Evolutionary conservation across 1,284 basidiomycete genomes (phyloP), one percentile per base, ranked within the genome.

Genomic region (Naganishia liquefaciens): DNA sequence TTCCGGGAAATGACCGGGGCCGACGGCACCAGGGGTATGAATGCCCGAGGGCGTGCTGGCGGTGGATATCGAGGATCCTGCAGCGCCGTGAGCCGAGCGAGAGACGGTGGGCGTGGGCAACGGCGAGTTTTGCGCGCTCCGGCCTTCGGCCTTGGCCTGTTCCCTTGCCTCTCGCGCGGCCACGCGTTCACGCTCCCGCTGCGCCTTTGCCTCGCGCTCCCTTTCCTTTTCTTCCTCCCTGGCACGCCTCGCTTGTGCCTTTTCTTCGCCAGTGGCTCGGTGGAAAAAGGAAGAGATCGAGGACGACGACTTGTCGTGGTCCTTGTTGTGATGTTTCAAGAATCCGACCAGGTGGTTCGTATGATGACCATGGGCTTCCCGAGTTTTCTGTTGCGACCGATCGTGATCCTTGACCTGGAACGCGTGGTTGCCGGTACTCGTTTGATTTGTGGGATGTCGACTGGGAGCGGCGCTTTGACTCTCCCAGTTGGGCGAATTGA

Each of bases 261-360:
- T 71, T 44, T 68, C 67, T 11, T 64, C 62, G 17, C 50, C 46
- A 3, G 54, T 54, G 5, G 51, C 52, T 65, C 75, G 71, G 61
- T 77, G 75, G 49, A 80, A 79, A 66, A 79, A 79, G 60, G 75
- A 74, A 4, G 78, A 77, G 25, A 80, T 69, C 11, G 74, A 73
- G 1, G 76, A 75, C 65, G 78, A 74, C 19, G 75, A 77, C 66
- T 79, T 78, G 60, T 79, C 77, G n/a, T 77, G 76, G 21, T 79
- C 78, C 66, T 73, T 74, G 68, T 78, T 76, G 66, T 79, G 78
- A 62, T 79, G 78, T 40, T 74, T 71, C 74, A 79, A 75, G 67
- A 79, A 79, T 9, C 78, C 78, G 37, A 79, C 77, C 15, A 79
- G 71, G 63, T 79, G 76, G 13, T 73, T 72, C n/a, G 74, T 70